Percentiles rank a stretch among this genome's conserved stretches.
These are phyloP conservation scores for Ailanthus altissimus DNA, from an alignment of 345 rosid species.

Conservation along the genomic window DNA sequence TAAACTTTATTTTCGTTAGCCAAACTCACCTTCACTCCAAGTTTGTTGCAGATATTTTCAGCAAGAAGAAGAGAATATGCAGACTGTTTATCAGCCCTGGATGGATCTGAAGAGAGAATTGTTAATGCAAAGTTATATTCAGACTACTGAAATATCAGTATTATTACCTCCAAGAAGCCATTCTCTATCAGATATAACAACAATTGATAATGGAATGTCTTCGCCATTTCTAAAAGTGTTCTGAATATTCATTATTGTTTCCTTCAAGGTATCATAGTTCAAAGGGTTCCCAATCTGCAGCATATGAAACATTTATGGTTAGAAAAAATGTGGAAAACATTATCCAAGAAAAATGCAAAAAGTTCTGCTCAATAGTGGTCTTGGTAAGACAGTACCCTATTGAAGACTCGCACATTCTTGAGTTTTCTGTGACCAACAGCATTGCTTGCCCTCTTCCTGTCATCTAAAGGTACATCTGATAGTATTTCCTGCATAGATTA, in stretches of 20 bases:
- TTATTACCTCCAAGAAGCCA: constrained; percentile 79
- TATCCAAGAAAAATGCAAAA: constrained; percentile 2
- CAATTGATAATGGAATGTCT: constrained; percentile 68
- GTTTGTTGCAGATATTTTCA: constrained; percentile 83
- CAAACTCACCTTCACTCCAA: constrained; percentile 67
- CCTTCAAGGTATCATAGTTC: constrained; percentile 71
- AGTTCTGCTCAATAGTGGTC: constrained; percentile 5
- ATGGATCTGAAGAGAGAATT: constrained; percentile 60
- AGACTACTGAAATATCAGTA: constrained; percentile 11
- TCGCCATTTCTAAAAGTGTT: constrained; percentile 49
- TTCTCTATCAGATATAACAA: constrained; percentile 82
- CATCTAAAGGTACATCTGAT: constrained; percentile 82
- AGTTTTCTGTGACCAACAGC: constrained; percentile 47
- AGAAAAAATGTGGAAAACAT: constrained; percentile 14
- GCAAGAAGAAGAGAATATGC: constrained; percentile 92
- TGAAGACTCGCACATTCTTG: constrained; percentile 58
- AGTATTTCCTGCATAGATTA: constrained; percentile 70
- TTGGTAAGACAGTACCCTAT: constrained; percentile 52
- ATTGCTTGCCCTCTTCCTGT: constrained; percentile 51
- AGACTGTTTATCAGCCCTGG: constrained; percentile 88
- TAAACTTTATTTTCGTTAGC: not conserved
- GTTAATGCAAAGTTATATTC: constrained; percentile 21
- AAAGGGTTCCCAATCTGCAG: constrained; percentile 86
- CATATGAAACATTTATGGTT: constrained; percentile 13
- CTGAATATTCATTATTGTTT: constrained; percentile 56